A percentile compares a stretch with the other conserved stretches of the same genome.
phyloP scores from a whole-genome alignment of 345 rosid genomes.

The Eucalyptus marginata region DNA sequence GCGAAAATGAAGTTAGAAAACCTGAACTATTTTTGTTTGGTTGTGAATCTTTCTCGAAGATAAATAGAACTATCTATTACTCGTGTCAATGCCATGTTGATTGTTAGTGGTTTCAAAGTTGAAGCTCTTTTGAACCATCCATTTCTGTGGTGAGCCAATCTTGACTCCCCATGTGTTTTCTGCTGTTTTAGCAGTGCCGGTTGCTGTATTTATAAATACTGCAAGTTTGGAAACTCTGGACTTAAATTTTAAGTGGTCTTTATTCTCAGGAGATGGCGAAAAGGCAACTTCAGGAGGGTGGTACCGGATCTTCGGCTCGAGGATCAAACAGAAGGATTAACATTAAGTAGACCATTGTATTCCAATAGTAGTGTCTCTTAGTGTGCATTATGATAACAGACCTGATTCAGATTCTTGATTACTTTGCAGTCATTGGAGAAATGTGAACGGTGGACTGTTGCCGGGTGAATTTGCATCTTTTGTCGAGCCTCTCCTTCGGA shows the following conservation, averaged over 20 bases:
- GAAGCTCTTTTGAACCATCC: neutral
- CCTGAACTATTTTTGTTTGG: neutral
- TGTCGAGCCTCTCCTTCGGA: neutral
- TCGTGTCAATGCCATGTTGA: neutral
- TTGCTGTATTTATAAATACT: neutral
- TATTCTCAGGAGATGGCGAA: neutral
- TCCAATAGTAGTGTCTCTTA: neutral
- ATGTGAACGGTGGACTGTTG: neutral
- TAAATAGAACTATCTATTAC: neutral
- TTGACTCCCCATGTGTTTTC: neutral
- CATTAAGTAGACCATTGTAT: neutral
- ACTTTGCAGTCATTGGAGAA: conserved; percentile 5
- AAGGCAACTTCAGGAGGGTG: neutral
- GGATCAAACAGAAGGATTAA: neutral
- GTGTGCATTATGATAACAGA: neutral
- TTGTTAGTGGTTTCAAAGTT: neutral
- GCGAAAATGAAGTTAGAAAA: neutral
- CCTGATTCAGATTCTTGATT: neutral
- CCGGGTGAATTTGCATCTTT: neutral
- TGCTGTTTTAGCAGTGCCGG: neutral
- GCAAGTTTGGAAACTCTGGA: neutral
- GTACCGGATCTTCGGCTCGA: neutral
- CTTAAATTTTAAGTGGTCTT: neutral
- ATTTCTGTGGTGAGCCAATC: neutral
- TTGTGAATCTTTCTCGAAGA: neutral